Base-by-base conservation (phyloP, 352 stramenopile genomes). In the Paralagenidium karlingii region DNA sequence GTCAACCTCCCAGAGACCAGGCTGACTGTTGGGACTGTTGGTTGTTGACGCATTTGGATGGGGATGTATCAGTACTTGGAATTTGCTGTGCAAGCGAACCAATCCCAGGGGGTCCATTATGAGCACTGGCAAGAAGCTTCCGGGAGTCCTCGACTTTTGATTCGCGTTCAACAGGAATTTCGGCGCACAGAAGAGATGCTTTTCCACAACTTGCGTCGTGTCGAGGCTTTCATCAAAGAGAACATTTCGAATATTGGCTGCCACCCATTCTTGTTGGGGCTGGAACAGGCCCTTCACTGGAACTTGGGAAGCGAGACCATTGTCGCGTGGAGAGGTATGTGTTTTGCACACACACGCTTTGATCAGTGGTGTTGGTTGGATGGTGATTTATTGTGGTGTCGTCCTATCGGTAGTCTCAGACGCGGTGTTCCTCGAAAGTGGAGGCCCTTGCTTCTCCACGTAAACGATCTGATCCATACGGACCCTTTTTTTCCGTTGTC, bases 341-440 rank as follows among this genome's bases (percentile, higher is more conserved):
- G 8, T 33, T 8, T 34, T 41, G 21, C 36, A 41, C 20, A 39
- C 26, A n/a, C n/a, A n/a, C n/a, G n/a, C n/a, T n/a, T n/a, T 15
- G 18, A 41, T 29, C 36, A 26, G n/a, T 16, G 20, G 8, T 33
- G 26, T 19, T 7, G 8, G 3, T 3, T 20, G 22, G 22, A 26
- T 15, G 6, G 25, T 26, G 3, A 34, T 24, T 42, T 5, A 27
- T 6, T 51, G 8, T 39, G 15, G 18, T 49, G 21, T 33, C 11
- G 27, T 7, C 20, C 12, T 11, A 18, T 37, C 7, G 38, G 8
- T 31, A 87, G 69, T 87, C 24, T 82, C 73, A 3, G 73, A 87
- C 36, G 54, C 73, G 3, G 69, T 83, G 8, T 78, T 87, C 31
- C 54, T 84, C 8, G 73, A 84, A 46, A 84, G 68, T 21, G 73